Conservation (phyloP, 495 filamentous ascomycete species). For the Baudoinia panamericana region DNA sequence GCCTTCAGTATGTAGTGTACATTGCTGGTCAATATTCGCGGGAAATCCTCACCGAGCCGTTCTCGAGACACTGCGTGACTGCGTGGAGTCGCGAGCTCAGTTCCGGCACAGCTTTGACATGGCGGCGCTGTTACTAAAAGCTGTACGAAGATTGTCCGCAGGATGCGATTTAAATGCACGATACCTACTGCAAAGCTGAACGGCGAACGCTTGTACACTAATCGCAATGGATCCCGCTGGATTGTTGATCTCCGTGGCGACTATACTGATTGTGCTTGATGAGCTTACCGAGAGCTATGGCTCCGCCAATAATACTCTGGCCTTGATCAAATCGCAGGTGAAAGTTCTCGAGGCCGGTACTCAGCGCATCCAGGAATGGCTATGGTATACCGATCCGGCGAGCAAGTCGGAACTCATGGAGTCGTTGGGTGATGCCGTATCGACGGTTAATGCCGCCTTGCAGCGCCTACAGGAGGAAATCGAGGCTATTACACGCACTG, state of each 20-base stretch:
- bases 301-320: constrained; percentile 1
- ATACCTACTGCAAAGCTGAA: too few species aligned
- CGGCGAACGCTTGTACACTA: too few species aligned
- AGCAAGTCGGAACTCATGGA: not conserved
- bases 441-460: constrained; percentile 3
- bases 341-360: not conserved
- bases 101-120: too few species aligned
- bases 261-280: not conserved
- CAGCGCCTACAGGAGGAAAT: constrained; percentile 7
- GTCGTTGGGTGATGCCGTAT: constrained; percentile 4
- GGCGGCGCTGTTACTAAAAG: too few species aligned
- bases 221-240: constrained; percentile 12
- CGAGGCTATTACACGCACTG: not conserved
- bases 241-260: constrained; percentile 2
- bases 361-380: constrained; percentile 13
- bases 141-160: too few species aligned
- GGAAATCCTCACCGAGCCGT: too few species aligned
- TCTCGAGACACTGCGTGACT: too few species aligned
- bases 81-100: too few species aligned
- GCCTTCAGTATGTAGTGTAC: too few species aligned
- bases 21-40: too few species aligned
- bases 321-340: constrained; percentile 2
- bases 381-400: constrained; percentile 7
- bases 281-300: constrained; percentile 4
- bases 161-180: too few species aligned